Percentiles rank a stretch among this genome's conserved stretches.
These are phyloP conservation scores for Blastocystis sp. DNA, from an alignment of 352 stramenopile genomes.

Conservation along the genomic window DNA sequence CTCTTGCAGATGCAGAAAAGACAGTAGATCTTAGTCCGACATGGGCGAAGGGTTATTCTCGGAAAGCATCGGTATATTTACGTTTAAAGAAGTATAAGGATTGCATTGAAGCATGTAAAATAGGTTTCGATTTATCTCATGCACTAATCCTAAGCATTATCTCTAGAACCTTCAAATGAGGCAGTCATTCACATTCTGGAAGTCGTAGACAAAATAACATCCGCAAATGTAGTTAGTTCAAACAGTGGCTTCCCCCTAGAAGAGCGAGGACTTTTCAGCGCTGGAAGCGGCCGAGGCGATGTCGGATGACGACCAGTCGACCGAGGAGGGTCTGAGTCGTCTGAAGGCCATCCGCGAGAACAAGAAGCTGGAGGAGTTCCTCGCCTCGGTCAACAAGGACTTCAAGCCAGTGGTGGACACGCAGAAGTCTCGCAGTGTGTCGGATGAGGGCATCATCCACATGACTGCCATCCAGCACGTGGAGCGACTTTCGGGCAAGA, in stretches of 20 bases:
- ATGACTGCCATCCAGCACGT: constrained; percentile 43
- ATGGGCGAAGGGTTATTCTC: constrained; percentile 48
- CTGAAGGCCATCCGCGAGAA: constrained; percentile 36
- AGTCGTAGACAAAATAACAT: background rate
- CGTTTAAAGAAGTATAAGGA: constrained; percentile 59
- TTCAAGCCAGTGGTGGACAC: constrained; percentile 53
- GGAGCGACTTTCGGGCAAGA: constrained; percentile 45
- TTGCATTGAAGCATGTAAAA: constrained; percentile 60
- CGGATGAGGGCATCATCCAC: constrained; percentile 30
- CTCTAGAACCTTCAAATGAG: constrained; percentile 42
- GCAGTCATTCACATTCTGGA: constrained; percentile 12
- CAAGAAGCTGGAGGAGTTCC: constrained; percentile 65
- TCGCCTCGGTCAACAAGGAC: constrained; percentile 16
- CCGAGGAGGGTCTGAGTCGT: background rate
- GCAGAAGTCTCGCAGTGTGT: constrained; percentile 6
- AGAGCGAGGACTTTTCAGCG: constrained; percentile 24
- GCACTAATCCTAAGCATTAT: background rate
- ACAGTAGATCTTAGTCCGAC: constrained; percentile 65
- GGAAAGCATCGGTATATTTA: constrained; percentile 42
- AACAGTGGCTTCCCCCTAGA: background rate
- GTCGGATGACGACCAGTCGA: background rate
- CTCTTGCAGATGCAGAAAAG: constrained; percentile 67
- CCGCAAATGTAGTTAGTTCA: background rate
- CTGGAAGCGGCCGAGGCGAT: constrained; percentile 44
- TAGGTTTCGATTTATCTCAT: background rate